These are phyloP conservation scores for Peronospora farinosa DNA, from an alignment of 352 stramenopile species.

Conservation along the genomic window DNA sequence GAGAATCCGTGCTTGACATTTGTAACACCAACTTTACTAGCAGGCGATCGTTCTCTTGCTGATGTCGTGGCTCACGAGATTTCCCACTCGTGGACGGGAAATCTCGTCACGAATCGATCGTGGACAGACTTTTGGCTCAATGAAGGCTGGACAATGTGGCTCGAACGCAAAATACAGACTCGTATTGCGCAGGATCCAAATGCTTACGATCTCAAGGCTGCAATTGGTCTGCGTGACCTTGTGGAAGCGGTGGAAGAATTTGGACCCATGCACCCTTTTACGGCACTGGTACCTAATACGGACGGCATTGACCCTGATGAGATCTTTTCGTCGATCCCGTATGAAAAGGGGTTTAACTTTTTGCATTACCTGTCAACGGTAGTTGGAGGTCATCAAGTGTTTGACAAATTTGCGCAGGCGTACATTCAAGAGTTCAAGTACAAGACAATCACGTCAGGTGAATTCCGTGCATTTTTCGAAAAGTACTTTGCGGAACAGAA, in stretches of 20 bases:
- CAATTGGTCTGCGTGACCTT: conserved; percentile 39
- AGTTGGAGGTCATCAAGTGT: conserved; percentile 36
- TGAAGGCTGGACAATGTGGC: conserved; percentile 96
- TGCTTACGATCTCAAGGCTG: conserved; percentile 51
- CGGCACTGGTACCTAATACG: conserved; percentile 77
- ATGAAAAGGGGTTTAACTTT: conserved; percentile 92
- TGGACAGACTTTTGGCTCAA: conserved; percentile 99
- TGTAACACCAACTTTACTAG: conserved; percentile 93
- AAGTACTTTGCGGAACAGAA: conserved; percentile 62
- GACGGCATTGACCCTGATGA: conserved; percentile 94
- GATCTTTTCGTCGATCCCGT: conserved; percentile 91
- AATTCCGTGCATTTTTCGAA: conserved; percentile 71
- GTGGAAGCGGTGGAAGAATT: conserved; percentile 42
- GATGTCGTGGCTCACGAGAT: conserved; percentile 98
- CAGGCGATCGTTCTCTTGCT: conserved; percentile 91
- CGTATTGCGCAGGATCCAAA: conserved; percentile 40
- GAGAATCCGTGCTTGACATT: conserved; percentile 91
- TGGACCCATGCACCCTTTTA: conserved; percentile 76
- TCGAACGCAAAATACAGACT: conserved; percentile 95
- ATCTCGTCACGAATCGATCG: conserved; percentile 94
- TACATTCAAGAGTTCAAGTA: conserved; percentile 90
- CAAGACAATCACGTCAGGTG: conserved; percentile 75
- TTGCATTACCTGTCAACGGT: conserved; percentile 76
- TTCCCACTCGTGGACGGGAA: conserved; percentile 94
- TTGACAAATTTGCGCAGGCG: conserved; percentile 85